Evolutionary conservation across 352 stramenopile species (phyloP), one percentile per base, ranked within the genome.

Genomic region (Phytophthora fragariaefolia): DNA sequence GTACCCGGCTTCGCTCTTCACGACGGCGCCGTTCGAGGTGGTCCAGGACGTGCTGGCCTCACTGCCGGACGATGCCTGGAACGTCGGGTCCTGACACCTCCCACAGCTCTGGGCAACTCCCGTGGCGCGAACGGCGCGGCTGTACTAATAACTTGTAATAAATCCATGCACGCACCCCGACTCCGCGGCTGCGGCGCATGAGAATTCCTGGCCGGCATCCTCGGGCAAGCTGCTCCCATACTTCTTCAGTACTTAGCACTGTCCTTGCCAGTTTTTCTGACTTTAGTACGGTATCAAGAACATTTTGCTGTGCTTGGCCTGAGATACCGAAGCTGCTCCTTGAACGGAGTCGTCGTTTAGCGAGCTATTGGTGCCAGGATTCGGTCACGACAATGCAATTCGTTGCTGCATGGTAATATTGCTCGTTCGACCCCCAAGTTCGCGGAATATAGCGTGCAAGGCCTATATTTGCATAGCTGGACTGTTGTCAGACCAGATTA

Each of bases 1-100:
- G 22, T 99, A 99, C 74, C 97, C 97, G 13, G 96, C 97, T 7
- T 98, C 96, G 18, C 90, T 99, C 23, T 99, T 99, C 79, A 97
- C 90, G 17, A 94, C 96, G 71, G 96, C 96, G 54, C 96, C 96
- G 0, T 82, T 83, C 15, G 82, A 96, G 17, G 70, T 95, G 40
- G 87, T 98, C 30, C 71, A 79, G 30, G 72, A 84, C 10, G 80
- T 82, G 55, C 69, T 92, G n/a, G n/a, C 54, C 17, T 69, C 49
- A 17, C 53, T 79, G 15, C 69, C 74, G 6, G 77, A 81, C 30
- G 71, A 75, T 15, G 66, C 61, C 40, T 79, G 71, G 71, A 56
- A 65, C 34, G 40, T 56, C 51, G 18, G 30, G 2, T 58, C 56
- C 20, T 66, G 24, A 52, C 27, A 20, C 18, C 13, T 15, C 13